Evolutionary conservation across 148 eudicot genomes (phyloP).

Genomic region (Chenopodium suecicum): DNA sequence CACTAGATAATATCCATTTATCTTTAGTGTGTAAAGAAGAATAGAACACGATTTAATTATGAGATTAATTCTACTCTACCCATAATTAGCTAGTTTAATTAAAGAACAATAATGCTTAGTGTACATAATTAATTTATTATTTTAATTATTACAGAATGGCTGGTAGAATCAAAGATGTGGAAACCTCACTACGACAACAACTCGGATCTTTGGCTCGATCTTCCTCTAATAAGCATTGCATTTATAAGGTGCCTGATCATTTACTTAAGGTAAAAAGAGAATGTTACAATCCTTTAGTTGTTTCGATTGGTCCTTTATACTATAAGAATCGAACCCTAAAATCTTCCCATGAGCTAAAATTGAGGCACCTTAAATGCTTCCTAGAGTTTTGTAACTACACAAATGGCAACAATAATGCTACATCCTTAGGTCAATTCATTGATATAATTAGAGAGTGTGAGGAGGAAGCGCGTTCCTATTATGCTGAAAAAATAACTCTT

Average conservation of each 20-base stretch:
- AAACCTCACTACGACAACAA: not conserved
- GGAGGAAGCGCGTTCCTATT: conserved; percentile 8
- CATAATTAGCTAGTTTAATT: too few relatives aligned
- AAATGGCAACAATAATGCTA: not conserved
- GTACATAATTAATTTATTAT: too few relatives aligned
- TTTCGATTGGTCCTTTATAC: conserved; percentile 12
- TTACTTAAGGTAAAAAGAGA: not conserved
- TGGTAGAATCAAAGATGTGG: not conserved
- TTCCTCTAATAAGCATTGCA: too few relatives aligned
- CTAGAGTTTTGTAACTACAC: too few relatives aligned
- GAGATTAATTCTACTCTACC: too few relatives aligned
- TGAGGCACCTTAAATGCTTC: not conserved
- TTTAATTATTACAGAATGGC: not conserved
- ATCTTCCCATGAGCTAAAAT: not conserved
- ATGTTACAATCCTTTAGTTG: not conserved
- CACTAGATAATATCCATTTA: too few relatives aligned
- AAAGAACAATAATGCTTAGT: too few relatives aligned
- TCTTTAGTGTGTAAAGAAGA: too few relatives aligned
- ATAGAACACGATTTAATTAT: too few relatives aligned
- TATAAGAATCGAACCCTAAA: not conserved
- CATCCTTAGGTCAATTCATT: conserved; percentile 5
- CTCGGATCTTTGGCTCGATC: too few relatives aligned
- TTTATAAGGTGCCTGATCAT: not conserved
- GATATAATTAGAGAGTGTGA: not conserved
- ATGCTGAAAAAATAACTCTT: conserved; percentile 14